Percentiles rank a stretch among this genome's conserved stretches.
Evolutionary conservation across 768 basidiomycete species (phyloP).

Genomic region (Pholiota molesta): DNA sequence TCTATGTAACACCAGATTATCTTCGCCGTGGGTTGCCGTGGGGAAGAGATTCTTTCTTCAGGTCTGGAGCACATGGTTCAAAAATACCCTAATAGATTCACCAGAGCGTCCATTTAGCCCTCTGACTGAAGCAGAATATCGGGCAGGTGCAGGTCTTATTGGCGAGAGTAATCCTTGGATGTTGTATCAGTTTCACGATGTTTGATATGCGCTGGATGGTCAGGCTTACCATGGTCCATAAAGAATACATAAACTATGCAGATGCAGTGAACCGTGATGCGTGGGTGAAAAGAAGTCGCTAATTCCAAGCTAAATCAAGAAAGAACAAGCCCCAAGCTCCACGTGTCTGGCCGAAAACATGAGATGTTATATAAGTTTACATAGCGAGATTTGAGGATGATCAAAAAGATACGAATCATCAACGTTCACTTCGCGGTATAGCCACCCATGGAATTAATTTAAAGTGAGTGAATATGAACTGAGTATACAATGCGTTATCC

Average conservation of each 20-base stretch:
- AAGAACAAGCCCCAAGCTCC: background rate
- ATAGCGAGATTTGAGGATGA: background rate
- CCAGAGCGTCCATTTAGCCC: background rate
- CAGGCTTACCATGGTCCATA: too few relatives aligned
- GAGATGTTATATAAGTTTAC: background rate
- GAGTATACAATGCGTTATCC: conserved; percentile 9
- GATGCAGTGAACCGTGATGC: too few relatives aligned
- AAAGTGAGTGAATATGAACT: background rate
- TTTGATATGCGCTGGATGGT: too few relatives aligned
- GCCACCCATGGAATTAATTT: conserved; percentile 1
- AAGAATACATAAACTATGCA: too few relatives aligned
- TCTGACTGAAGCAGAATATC: background rate
- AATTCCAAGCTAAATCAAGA: background rate
- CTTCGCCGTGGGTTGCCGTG: conserved; percentile 1
- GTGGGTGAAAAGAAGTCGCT: background rate
- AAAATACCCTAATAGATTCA: background rate
- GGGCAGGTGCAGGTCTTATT: background rate
- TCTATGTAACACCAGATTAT: background rate
- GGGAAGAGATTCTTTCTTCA: background rate
- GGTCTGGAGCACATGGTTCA: background rate
- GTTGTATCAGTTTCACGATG: too few relatives aligned
- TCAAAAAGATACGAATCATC: background rate
- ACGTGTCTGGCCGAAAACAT: background rate
- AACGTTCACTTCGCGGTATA: background rate
- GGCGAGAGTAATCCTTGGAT: too few relatives aligned